Percentiles rank a stretch among this genome's conserved stretches.
Evolutionary conservation across 805 yeast species (phyloP).

Genomic region (Barnettozyma sp.): DNA sequence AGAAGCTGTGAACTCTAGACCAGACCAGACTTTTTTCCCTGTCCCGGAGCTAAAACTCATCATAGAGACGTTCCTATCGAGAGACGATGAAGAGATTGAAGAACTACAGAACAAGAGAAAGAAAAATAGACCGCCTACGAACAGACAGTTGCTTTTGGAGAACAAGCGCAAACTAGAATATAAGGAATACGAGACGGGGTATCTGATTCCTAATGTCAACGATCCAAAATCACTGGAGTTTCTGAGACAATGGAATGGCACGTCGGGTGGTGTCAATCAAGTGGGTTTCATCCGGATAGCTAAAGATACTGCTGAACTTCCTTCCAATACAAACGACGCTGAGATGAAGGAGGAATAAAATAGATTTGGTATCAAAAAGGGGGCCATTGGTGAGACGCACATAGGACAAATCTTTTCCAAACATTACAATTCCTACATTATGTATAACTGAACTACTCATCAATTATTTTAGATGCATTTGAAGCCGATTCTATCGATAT

Average conservation of each 20-base stretch:
- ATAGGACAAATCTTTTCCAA: too few relatives aligned
- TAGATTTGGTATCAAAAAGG: too few relatives aligned
- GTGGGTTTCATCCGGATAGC: slow-evolving; percentile 36
- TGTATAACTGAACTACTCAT: too few relatives aligned
- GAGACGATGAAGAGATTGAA: slow-evolving; percentile 75
- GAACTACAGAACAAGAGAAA: slow-evolving; percentile 56
- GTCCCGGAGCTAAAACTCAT: slow-evolving; percentile 55
- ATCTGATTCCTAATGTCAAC: slow-evolving; percentile 63
- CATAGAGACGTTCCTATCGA: slow-evolving; percentile 51
- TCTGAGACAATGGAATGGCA: slow-evolving; percentile 74
- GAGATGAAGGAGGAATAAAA: slow-evolving; percentile 12
- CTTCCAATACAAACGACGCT: slow-evolving; percentile 6
- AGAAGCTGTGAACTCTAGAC: slow-evolving; percentile 41
- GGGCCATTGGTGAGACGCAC: too few relatives aligned
- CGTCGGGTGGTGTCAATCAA: slow-evolving; percentile 66
- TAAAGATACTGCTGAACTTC: slow-evolving; percentile 15
- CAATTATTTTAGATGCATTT: too few relatives aligned
- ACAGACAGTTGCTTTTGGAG: slow-evolving; percentile 61
- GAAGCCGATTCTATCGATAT: too few relatives aligned
- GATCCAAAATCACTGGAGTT: slow-evolving; percentile 50
- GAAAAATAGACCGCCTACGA: slow-evolving; percentile 80
- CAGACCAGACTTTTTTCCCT: slow-evolving; percentile 37
- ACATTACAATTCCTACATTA: too few relatives aligned
- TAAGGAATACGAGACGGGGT: slow-evolving; percentile 62
- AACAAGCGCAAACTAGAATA: slow-evolving; percentile 53